phyloP scores from a whole-genome alignment of 2,329 filamentous ascomycete genomes.

The Fusarium kyushuense region DNA sequence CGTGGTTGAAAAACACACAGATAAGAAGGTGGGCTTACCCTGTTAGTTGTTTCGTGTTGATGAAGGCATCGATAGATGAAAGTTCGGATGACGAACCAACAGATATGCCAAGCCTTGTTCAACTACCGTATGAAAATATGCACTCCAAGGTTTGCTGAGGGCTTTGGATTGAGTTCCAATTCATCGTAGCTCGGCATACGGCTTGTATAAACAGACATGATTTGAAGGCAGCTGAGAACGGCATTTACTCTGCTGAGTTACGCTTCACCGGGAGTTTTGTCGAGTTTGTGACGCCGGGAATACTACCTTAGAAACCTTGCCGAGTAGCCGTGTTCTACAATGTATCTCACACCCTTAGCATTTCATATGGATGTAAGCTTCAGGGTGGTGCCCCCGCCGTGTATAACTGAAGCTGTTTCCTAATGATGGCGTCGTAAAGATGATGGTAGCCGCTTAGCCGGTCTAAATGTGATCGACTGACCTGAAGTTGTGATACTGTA shows the following conservation, averaged over 20 bases:
- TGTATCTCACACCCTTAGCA: not conserved
- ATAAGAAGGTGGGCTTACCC: conserved; percentile 14
- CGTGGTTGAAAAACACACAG: not conserved
- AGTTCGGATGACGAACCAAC: conserved; percentile 12
- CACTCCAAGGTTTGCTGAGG: not conserved
- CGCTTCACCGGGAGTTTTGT: conserved; percentile 12
- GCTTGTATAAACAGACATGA: not conserved
- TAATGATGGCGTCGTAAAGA: conserved; percentile 2
- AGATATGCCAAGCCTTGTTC: conserved; percentile 2
- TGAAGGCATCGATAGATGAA: conserved; percentile 6
- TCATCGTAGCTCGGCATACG: not conserved
- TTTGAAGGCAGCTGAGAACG: not conserved
- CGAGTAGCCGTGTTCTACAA: conserved; percentile 6
- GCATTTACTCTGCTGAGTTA: conserved; percentile 10
- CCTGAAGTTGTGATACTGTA: not conserved
- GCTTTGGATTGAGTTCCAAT: not conserved
- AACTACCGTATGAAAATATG: not conserved
- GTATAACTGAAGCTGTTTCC: conserved; percentile 5
- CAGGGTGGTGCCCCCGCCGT: conserved; percentile 20
- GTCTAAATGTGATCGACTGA: not conserved
- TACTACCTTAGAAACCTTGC: conserved; percentile 9
- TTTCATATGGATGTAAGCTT: conserved; percentile 15
- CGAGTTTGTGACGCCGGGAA: conserved; percentile 23
- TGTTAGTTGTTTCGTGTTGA: conserved; percentile 26
- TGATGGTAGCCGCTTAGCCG: conserved; percentile 21